Percentiles rank a stretch among this genome's conserved stretches.
Evolutionary conservation across 2,329 filamentous ascomycete species (phyloP).

Genomic region (Verticillium klebahnii): DNA sequence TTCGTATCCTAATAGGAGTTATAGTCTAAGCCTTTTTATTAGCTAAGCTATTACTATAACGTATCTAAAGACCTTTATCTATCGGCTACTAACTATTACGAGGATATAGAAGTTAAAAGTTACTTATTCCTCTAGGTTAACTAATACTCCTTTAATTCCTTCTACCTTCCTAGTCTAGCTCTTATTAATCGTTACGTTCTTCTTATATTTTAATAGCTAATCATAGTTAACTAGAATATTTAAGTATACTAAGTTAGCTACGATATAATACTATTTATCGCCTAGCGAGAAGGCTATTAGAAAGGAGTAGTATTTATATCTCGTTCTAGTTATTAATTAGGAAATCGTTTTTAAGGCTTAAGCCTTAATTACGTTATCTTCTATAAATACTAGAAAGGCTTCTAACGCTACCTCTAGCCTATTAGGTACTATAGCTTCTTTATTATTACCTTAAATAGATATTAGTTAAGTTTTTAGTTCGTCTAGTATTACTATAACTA

Average conservation of each 20-base stretch:
- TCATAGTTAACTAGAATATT: neutral
- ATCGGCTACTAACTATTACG: neutral
- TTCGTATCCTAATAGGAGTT: neutral
- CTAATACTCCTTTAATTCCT: neutral
- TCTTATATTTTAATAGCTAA: neutral
- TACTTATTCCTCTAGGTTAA: neutral
- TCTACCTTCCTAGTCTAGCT: neutral
- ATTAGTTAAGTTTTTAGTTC: too few relatives aligned
- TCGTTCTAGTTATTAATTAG: neutral
- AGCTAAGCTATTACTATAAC: neutral
- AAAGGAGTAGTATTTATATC: neutral
- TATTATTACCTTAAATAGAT: too few relatives aligned
- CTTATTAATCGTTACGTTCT: neutral
- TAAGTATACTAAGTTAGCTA: neutral
- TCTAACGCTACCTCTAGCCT: too few relatives aligned
- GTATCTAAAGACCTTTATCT: neutral
- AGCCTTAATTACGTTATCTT: neutral
- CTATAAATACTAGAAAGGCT: neutral
- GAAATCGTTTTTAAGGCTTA: neutral
- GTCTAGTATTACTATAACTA: neutral
- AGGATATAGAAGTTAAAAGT: neutral
- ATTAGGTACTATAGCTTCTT: neutral
- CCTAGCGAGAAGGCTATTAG: neutral
- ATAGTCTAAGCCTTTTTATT: neutral
- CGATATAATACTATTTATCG: neutral